Evolutionary conservation across 2,329 filamentous ascomycete species (phyloP).

Genomic region (Endothia cerciana): DNA sequence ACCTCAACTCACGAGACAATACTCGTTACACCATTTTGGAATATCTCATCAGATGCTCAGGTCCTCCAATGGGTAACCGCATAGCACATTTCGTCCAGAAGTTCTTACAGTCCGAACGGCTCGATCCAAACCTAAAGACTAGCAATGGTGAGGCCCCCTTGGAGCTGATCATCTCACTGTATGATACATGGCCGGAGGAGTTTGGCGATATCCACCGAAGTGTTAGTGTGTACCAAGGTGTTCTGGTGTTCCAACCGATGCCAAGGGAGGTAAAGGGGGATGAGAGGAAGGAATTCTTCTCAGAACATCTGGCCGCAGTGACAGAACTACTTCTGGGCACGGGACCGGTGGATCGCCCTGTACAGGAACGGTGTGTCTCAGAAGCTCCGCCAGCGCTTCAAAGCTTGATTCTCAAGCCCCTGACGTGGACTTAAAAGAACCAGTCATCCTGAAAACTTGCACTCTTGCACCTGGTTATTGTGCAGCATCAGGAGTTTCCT

Average conservation of each 20-base stretch:
- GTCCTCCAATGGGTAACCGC: not conserved
- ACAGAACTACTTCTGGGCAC: not conserved
- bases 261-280: no score
- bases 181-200: not conserved
- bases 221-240: no score
- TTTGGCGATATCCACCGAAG: not conserved
- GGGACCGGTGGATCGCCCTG: not conserved
- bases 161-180: not conserved
- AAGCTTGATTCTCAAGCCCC: not conserved
- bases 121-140: constrained; percentile 9
- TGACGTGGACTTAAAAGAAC: not conserved
- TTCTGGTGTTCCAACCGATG: no score
- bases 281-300: no score
- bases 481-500: not conserved
- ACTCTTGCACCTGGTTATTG: not conserved
- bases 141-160: not conserved
- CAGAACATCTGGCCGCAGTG: not conserved
- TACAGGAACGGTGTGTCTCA: not conserved
- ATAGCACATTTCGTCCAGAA: not conserved
- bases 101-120: not conserved
- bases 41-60: not conserved
- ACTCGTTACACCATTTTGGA: not conserved
- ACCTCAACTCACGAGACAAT: constrained; percentile 1
- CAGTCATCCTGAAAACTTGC: not conserved
- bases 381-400: not conserved